Base-by-base conservation (phyloP, 495 filamentous ascomycete species). In the Penicillium crystallinum region DNA sequence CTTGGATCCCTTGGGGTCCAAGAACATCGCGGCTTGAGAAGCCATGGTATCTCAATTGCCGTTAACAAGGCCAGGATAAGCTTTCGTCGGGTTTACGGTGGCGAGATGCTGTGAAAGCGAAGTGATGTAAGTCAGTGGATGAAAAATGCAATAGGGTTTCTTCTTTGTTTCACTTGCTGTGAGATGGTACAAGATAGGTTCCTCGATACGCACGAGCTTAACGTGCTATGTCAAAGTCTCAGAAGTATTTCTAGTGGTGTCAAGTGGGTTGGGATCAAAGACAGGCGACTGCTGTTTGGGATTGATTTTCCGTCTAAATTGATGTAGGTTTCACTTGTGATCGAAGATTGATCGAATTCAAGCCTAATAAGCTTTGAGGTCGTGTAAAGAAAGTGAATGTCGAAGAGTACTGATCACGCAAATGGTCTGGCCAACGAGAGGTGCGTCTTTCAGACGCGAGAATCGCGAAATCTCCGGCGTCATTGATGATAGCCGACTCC, bases 11-110 rank as follows among this genome's bases (percentile, higher is more conserved):
- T 69, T 67, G 29, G 72, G 74, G 50, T 75, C 66, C 54, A 75
- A 50, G 30, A 75, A 64, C 71, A 75, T 72, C 27, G 71, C 70
- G 25, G 74, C 66, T 39, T 69, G 57, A 31, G 72, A 74, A 31
- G 67, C 71, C 74, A 77, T 75, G 55, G 17, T 61, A 46, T 47
- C 47, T 54, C 18, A 17, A 15, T 17, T 31, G 6, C 19, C 1
- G 4, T 33, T n/a, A 23, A 12, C 11, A 6, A n/a, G 17, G 21
- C 9, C n/a, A 25, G 25, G n/a, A 36, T 15, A 43, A 18, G 22
- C 6, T 18, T 18, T 37, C 10, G n/a, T 18, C 6, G 15, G 34
- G 15, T 37, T 17, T 5, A 33, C 4, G 6, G 19, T 17, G 11
- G 17, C 12, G 36, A 17, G 21, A 9, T 12, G 23, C 9, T 45